Percentiles rank a stretch among this genome's conserved stretches.
These are phyloP conservation scores for Alternaria brassicae DNA, from an alignment of 2,329 filamentous ascomycete genomes.

Conservation along the genomic window DNA sequence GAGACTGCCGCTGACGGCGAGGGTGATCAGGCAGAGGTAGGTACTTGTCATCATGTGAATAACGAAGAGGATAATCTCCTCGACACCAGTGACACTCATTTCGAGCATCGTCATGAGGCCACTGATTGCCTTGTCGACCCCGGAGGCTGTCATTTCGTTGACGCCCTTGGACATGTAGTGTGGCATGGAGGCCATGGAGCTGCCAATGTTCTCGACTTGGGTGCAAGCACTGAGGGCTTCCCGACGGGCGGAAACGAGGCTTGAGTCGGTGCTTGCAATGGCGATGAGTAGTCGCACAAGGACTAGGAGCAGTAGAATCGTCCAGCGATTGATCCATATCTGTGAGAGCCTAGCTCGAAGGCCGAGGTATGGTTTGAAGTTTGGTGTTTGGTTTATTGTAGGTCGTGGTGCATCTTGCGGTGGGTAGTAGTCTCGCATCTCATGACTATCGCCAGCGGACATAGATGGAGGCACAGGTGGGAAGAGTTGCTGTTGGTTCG, in stretches of 20 bases:
- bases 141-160: constrained; percentile 81
- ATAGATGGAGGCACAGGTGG: constrained; percentile 64
- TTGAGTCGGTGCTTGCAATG: constrained; percentile 72
- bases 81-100: constrained; percentile 80
- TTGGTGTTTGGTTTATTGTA: constrained; percentile 68
- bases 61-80: constrained; percentile 87
- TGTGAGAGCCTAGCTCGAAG: constrained; percentile 89
- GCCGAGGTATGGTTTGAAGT: constrained; percentile 89
- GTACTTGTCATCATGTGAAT: constrained; percentile 91
- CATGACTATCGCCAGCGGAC: constrained; percentile 65
- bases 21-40: constrained; percentile 86
- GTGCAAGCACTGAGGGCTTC: constrained; percentile 90
- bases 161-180: constrained; percentile 90
- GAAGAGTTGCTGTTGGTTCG: constrained; percentile 62
- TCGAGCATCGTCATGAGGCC: constrained; percentile 81
- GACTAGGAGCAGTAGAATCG: constrained; percentile 83
- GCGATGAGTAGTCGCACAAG: constrained; percentile 82
- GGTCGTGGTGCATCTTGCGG: constrained; percentile 63
- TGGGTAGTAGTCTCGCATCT: constrained; percentile 67
- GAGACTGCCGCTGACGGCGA: constrained; percentile 80
- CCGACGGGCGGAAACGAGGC: constrained; percentile 76
- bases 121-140: constrained; percentile 80
- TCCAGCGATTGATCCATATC: constrained; percentile 98
- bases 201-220: constrained; percentile 90
- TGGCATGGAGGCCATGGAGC: constrained; percentile 96